Base-by-base conservation (phyloP, 2,329 filamentous ascomycete species). In the Pseudofabraea citricarpa region DNA sequence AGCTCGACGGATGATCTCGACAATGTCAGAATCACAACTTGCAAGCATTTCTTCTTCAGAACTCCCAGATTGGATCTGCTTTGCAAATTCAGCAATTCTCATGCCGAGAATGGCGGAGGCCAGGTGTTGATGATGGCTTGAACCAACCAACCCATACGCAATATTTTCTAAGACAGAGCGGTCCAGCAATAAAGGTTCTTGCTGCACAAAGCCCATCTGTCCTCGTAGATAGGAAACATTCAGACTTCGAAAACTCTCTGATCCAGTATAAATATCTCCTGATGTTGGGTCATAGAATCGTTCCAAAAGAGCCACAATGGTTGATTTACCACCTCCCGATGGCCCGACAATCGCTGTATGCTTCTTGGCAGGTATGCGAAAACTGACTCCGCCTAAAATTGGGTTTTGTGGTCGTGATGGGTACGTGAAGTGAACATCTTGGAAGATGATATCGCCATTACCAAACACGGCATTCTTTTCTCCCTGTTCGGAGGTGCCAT, bases 271-370 rank as follows among this genome's bases (percentile, higher is more conserved):
- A 1, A 97, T 81, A 16, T 76, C 67, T 18, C 93, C 93, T 20
- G 77, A 77, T 26, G 96, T 87, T 0, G 91, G 91, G 45, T 90
- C 81, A 62, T 98, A 98, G 64, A 97, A 97, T 15, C 93, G 81
- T 66, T 97, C 90, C 1, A 97, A 82, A 16, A 98, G 73, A 9
- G 90, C 91, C 22, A 97, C 85, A 50, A 97, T 90, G 0, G 93
- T 97, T 56, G 85, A 91, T 68, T 97, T 98, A 38, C 93, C 93
- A 31, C 87, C 94, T 10, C 91, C 93, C 8, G 91, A 97, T 1
- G 90, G 88, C 44, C 93, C 93, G 6, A 98, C 93, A 6, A 98
- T 71, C 1, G 93, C 93, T 2, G 91, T 95, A n/a, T 87, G 90
- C 69, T 95, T 95, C 16, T 91, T 90, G 3, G 90, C 87, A 2